Base-by-base conservation (phyloP, 1,284 basidiomycete genomes). In the Albatrellus sp. region DNA sequence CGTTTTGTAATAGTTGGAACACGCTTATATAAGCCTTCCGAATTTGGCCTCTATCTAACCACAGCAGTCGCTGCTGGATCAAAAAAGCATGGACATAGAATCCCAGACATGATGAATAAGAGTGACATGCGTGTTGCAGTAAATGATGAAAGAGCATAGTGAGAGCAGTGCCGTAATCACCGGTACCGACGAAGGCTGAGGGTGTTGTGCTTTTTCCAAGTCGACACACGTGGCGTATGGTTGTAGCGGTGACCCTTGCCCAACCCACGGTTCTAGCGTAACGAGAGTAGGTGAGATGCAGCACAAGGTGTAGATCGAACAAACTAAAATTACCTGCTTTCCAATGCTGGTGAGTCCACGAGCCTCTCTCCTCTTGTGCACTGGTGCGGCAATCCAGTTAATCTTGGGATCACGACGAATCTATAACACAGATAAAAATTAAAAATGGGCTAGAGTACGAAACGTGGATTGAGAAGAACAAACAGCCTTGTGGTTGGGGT, bases 301-400 rank as follows among this genome's bases (percentile, higher is more conserved):
- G 40, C 16, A 20, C 6, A 17, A 20, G 4, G 37, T 2, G 37
- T 38, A 38, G 37, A 4, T 16, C 14, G 37, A 16, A 16, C n/a
- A 16, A 34, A 14, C 10, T 37, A 37, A 16, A 37, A 72, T 12
- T 49, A 88, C 79, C 75, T 91, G 84, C 72, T 98, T 97, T 62
- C 94, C 94, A 55, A 90, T 82, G 61, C 83, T 82, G 60, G 96
- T 99, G 57, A 99, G 90, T 57, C 96, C 96, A 65, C 96, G 90
- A 56, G 89, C 77, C 70, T 99, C 96, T 62, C 96, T 85, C 64
- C 86, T 90, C 75, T 98, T 99, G 86, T 98, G 96, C 46, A 98
- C 94, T 20, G 94, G 86, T 68, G 94, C 92, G 62, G 76, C 74
- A 70, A 99, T 98, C 94, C 93, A 98, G 84, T 90, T 98, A 75